Evolutionary conservation across 331 rosid species (phyloP).

Genomic region (Arachis monticola): DNA sequence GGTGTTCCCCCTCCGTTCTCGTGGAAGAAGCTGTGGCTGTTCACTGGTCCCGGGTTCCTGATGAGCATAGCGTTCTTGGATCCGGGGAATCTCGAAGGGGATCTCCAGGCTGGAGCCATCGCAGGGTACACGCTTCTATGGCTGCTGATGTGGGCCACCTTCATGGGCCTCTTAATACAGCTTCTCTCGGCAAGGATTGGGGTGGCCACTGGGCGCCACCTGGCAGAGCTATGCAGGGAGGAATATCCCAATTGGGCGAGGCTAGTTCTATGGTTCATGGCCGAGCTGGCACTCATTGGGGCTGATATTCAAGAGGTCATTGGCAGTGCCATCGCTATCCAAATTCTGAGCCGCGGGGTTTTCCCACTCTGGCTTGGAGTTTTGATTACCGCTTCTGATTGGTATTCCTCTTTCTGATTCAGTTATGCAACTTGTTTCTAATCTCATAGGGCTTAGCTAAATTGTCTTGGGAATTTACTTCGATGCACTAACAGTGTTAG

Average conservation of each 20-base stretch:
- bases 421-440: too few species aligned
- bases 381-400: constrained; percentile 81
- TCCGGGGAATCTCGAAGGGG: constrained; percentile 93
- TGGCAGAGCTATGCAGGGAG: constrained; percentile 85
- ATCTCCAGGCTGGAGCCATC: constrained; percentile 87
- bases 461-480: too few species aligned
- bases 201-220: constrained; percentile 81
- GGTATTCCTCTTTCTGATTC: constrained; percentile 42
- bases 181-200: constrained; percentile 74
- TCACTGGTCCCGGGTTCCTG: constrained; percentile 85
- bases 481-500: too few species aligned
- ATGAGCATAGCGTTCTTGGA: constrained; percentile 92
- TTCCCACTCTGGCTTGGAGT: constrained; percentile 91
- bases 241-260: constrained; percentile 83
- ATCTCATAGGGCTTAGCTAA: too few species aligned
- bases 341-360: constrained; percentile 74
- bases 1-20: constrained; percentile 65
- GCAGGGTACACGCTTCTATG: constrained; percentile 85
- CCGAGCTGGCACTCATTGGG: constrained; percentile 83
- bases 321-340: constrained; percentile 92
- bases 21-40: constrained; percentile 85
- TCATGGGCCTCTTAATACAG: constrained; percentile 81
- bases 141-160: constrained; percentile 84
- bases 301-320: constrained; percentile 95
- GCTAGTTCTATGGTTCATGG: constrained; percentile 77